Percentiles rank a stretch among this genome's conserved stretches.
Conservation (phyloP, 495 filamentous ascomycete species). For the Clohesyomyces aquaticus region DNA sequence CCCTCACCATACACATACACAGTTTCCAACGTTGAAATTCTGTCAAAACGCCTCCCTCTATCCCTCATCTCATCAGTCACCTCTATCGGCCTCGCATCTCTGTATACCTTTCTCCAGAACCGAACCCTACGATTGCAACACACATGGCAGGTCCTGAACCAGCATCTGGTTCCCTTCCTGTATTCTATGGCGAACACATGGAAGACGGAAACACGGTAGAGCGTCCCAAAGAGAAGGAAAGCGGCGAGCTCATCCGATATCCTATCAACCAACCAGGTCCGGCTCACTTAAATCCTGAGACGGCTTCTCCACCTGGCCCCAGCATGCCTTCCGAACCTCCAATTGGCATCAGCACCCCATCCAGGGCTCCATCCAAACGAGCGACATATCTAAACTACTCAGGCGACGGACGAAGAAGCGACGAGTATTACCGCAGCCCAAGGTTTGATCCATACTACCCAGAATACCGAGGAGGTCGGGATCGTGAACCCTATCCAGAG, state of each 20-base stretch:
- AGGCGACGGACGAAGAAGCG: not conserved
- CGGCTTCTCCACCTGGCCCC: slow-evolving; percentile 13
- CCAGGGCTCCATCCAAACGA: not conserved
- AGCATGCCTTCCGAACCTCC: not conserved
- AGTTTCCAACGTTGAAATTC: not conserved
- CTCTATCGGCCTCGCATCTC: slow-evolving; percentile 1
- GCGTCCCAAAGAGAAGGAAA: slow-evolving; percentile 10
- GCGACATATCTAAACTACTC: slow-evolving; percentile 6
- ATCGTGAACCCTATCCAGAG: slow-evolving; percentile 19
- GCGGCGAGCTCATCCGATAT: slow-evolving; percentile 17
- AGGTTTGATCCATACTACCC: slow-evolving; percentile 19
- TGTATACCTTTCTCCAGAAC: slow-evolving; percentile 16
- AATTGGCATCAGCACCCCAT: not conserved
- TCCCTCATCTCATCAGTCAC: not conserved
- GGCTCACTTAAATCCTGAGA: slow-evolving; percentile 9
- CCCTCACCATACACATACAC: not conserved
- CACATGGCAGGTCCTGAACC: slow-evolving; percentile 14
- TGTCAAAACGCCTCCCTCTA: slow-evolving; percentile 7
- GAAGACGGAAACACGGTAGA: slow-evolving; percentile 17
- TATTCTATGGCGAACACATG: slow-evolving; percentile 24
- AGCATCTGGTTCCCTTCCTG: slow-evolving; percentile 13
- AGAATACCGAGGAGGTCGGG: slow-evolving; percentile 6
- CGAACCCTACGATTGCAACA: not conserved
- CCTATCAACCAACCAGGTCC: slow-evolving; percentile 19
- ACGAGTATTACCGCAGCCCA: slow-evolving; percentile 4